Evolutionary conservation across 2,329 filamentous ascomycete species (phyloP).

Genomic region (Hypocreales sp.): DNA sequence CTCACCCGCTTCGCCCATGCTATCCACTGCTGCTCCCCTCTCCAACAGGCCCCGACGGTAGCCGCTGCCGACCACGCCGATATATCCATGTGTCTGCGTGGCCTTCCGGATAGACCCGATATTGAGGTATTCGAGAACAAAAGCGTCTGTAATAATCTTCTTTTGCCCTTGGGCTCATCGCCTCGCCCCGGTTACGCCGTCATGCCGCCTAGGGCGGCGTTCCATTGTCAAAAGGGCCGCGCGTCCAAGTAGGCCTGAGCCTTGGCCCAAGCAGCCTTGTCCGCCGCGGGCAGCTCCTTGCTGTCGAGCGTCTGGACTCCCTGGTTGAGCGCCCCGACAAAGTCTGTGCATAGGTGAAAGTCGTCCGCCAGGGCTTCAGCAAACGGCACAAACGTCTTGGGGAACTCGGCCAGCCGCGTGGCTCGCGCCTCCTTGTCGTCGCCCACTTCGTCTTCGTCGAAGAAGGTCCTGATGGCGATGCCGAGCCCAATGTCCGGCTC

Average conservation of each 20-base stretch:
- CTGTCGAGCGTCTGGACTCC: conserved; percentile 39
- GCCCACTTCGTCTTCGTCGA: conserved; percentile 51
- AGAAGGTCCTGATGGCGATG: conserved; percentile 66
- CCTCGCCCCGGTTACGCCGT: no score
- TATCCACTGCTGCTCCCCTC: conserved; percentile 4
- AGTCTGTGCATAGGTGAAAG: conserved; percentile 38
- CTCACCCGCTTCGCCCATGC: not conserved
- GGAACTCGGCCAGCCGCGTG: conserved; percentile 32
- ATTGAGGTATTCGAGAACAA: no score
- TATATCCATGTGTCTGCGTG: not conserved
- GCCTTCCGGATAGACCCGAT: no score
- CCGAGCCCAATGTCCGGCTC: conserved; percentile 63
- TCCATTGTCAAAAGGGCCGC: conserved; percentile 19
- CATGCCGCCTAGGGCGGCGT: not conserved
- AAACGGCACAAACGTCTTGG: conserved; percentile 38
- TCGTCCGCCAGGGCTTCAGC: conserved; percentile 44
- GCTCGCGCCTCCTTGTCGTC: conserved; percentile 33
- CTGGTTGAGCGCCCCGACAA: conserved; percentile 40
- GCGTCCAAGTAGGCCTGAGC: conserved; percentile 36
- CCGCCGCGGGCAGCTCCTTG: conserved; percentile 28
- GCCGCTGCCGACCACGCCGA: not conserved
- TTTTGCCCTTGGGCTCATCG: no score
- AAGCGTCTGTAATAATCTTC: no score
- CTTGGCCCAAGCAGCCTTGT: conserved; percentile 37
- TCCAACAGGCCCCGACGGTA: not conserved